Percentiles rank a stretch among this genome's conserved stretches.
These are phyloP conservation scores for Penicillium antarcticum DNA, from an alignment of 495 filamentous ascomycete species.

Conservation along the genomic window DNA sequence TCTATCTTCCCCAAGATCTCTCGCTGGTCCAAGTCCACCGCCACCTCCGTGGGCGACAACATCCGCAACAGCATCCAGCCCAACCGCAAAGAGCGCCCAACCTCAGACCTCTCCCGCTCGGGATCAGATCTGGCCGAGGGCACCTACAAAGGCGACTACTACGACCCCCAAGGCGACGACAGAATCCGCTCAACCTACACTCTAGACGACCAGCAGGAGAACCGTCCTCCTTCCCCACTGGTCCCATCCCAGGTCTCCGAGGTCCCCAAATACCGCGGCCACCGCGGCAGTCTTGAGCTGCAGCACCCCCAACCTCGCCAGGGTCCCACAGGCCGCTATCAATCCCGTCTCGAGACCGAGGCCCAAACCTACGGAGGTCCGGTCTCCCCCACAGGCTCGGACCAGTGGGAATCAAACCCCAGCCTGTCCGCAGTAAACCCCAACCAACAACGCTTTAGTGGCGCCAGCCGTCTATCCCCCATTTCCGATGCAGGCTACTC, in stretches of 20 bases:
- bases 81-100: slow-evolving; percentile 47
- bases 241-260: slow-evolving; percentile 67
- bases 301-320: slow-evolving; percentile 88
- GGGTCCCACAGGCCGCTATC: slow-evolving; percentile 78
- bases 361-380: slow-evolving; percentile 67
- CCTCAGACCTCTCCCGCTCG: slow-evolving; percentile 63
- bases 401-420: slow-evolving; percentile 68
- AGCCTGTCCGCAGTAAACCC: slow-evolving; percentile 42
- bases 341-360: slow-evolving; percentile 74
- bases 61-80: slow-evolving; percentile 51
- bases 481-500: slow-evolving; percentile 53
- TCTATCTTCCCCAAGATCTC: slow-evolving; percentile 93
- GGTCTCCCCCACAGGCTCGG: slow-evolving; percentile 60
- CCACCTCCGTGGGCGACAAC: slow-evolving; percentile 66
- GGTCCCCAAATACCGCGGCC: slow-evolving; percentile 85
- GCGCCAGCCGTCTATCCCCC: slow-evolving; percentile 46
- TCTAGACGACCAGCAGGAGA: slow-evolving; percentile 45
- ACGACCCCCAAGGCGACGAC: slow-evolving; percentile 67
- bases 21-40: slow-evolving; percentile 94
- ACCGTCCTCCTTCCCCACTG: slow-evolving; percentile 58
- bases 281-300: slow-evolving; percentile 83
- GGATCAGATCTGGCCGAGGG: slow-evolving; percentile 60
- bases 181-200: slow-evolving; percentile 68
- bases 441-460: slow-evolving; percentile 41
- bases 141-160: slow-evolving; percentile 61